Base-by-base conservation (phyloP, 1,139 yeast genomes). In the Yamadazyma songkhlaensis region DNA sequence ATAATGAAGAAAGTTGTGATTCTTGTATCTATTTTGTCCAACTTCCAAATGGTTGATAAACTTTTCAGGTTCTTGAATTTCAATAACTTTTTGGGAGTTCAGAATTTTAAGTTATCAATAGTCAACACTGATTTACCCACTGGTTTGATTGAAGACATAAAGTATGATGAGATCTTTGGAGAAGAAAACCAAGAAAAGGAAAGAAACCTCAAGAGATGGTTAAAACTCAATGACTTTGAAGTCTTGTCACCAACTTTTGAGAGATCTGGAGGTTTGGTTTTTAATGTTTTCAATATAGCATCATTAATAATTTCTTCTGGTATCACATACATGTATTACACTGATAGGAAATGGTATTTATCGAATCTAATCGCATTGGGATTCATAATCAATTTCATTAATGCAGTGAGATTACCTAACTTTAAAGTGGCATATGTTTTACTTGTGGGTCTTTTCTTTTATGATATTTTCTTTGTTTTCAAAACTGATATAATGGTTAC, bases 381-480 rank as follows among this genome's bases (percentile, higher is more conserved):
- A 11, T 54, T 67, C 29, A 68, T 73, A 1, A 50, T 73, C 3
- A 58, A 51, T 41, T 67, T 71, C 6, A 59, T 72, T 29, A 49
- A 55, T 29, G 47, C 51, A 22, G 40, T 59, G 9, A 57, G 54
- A 33, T 35, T 72, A 11, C 59, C 68, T 8, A 64, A 60, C 13
- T 74, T 80, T 51, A 64, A 60, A 38, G 59, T 72, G 3, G 80
- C 77, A 1, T 50, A 62, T 14, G 47, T 74, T 10, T 52, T 80
- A 32, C 58, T 83, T 20, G 40, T 51, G 2, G 75, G 74, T 1
- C 64, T 82, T 32, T 80, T 82, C 49, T 43, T 74, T 28, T 83
- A 82, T 55, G 89, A 83, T 51, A 68, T 80, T 29, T 79, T 71
- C 51, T 83, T 83, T 59, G 89, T 82, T 1, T 83, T 81, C 55